Evolutionary conservation across 352 stramenopile species (phyloP), one percentile per base, ranked within the genome.

Genomic region (Nothophytophthora sp.): DNA sequence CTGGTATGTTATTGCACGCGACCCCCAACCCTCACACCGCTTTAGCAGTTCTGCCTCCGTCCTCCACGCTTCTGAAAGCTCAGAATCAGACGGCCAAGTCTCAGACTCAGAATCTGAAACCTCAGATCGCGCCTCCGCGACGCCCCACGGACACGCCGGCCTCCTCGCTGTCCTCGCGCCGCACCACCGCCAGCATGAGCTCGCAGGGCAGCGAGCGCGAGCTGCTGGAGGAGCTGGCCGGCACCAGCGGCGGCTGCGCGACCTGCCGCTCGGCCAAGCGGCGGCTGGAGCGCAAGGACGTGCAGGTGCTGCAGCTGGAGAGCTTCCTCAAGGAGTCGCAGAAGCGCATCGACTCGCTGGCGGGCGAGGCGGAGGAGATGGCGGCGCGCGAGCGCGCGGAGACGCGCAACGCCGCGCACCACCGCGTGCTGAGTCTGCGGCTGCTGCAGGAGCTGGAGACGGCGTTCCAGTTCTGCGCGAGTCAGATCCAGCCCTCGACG

Each of bases 241-340:
- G 38, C 0, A 67, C 60, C 10, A 71, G 56, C n/a, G n/a, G n/a
- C n/a, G n/a, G n/a, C 23, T 91, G 80, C 48, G 50, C 25, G 13
- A 71, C 73, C 44, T 89, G 81, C 44, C 70, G 77, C 8, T 64
- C 68, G 19, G 67, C 77, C 16, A 80, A 83, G 40, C 64, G 79
- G 5, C 62, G 76, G 18, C 54, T 92, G 7, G 81, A 92, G 15
- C 67, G 81, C 23, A 86, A 88, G 48, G 79, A 92, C 24, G 72
- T 81, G 33, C 78, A 88, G 61, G 74, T 90, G 36, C n/a, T 82
- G 40, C 78, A 92, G 60, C 72, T 92, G 42, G 81, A 92, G 63
- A 70, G 70, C 9, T 88, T 88, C 39, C 51, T 89, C 13, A 92
- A 92, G 40, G 81, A 92, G 43, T 88, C 78, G 1, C 81, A 89